Conservation (phyloP, 495 filamentous ascomycete genomes). For the Penicillium cosmopolitanum region DNA sequence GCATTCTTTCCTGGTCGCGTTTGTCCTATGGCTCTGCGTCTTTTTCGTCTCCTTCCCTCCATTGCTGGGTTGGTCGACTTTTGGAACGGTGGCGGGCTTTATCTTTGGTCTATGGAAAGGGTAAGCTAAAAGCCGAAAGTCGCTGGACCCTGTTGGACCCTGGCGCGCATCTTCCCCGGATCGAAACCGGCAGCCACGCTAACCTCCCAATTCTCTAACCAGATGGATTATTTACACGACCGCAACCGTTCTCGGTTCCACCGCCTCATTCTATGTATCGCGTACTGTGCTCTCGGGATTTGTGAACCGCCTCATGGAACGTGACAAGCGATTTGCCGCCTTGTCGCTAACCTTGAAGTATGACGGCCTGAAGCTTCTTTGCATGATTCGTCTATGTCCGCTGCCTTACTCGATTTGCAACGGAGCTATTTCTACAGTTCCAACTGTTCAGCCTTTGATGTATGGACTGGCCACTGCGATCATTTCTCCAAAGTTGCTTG, state of each 20-base stretch:
- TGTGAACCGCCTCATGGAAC: slow-evolving; percentile 77
- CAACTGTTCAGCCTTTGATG: slow-evolving; percentile 73
- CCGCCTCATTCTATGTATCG: slow-evolving; percentile 76
- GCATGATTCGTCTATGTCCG: slow-evolving; percentile 92
- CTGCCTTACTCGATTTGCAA: slow-evolving; percentile 95
- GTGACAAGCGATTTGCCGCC: slow-evolving; percentile 77
- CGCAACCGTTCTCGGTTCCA: slow-evolving; percentile 77
- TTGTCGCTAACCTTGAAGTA: slow-evolving; percentile 69
- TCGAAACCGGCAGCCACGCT: background rate
- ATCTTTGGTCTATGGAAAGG: slow-evolving; percentile 92
- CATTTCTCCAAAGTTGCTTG: slow-evolving; percentile 78
- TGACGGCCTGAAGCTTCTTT: slow-evolving; percentile 85
- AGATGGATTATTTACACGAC: slow-evolving; percentile 82
- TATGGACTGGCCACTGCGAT: slow-evolving; percentile 83
- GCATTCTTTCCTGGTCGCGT: slow-evolving; percentile 67
- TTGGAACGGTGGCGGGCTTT: slow-evolving; percentile 85
- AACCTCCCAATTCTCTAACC: slow-evolving; percentile 11
- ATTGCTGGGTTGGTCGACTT: slow-evolving; percentile 85
- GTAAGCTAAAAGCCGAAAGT: slow-evolving; percentile 43
- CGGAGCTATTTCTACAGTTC: slow-evolving; percentile 90
- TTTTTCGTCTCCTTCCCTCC: slow-evolving; percentile 87
- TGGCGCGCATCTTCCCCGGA: background rate
- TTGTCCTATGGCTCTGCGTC: slow-evolving; percentile 76
- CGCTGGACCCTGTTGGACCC: slow-evolving; percentile 1
- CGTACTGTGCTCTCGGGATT: slow-evolving; percentile 76